Evolutionary conservation across 805 yeast species (phyloP), one percentile per base, ranked within the genome.

Genomic region (Schwanniomyces occidentalis): DNA sequence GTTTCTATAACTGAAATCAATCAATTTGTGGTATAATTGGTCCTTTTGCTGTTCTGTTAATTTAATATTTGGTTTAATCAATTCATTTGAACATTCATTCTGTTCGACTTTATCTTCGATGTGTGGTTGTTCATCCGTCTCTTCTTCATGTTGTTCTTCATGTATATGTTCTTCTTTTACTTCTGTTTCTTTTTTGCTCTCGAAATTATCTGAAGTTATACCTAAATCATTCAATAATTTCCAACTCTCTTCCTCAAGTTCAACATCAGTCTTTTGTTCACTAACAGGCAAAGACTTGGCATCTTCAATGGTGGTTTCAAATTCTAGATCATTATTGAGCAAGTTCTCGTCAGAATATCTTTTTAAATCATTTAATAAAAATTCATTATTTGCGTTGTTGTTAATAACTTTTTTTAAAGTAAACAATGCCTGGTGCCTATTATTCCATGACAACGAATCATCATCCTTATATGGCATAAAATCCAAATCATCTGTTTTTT

Each of bases 381-480:
- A 16, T 4, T 28, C 14, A 19, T 27, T 34, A 7, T 15, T 24
- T 6, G 26, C n/a, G n/a, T 9, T 19, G 3, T 13, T 20, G 13
- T 25, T 19, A 12, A 23, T 14, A 7, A 29, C 29, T 13, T 38
- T 33, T 29, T 35, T 41, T 19, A 46, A 26, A 4, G 46, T 40
- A 26, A 44, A 58, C 17, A 49, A 48, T 16, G 35, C 35, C 22
- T 44, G 42, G 8, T 35, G 31, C 19, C 67, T 42, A 17, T 49
- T 47, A 30, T 51, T 51, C 73, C 72, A 67, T 2, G 53, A 23
- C 36, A 63, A 40, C 1, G 62, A 37, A 14, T 57, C 63, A 32
- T 58, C 62, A 30, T 61, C 65, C 17, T 49, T 47, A 35, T 32
- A 55, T 2, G 69, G 69, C 3, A 61, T 16, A 16, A 51, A 43